Conservation (phyloP, 2,329 filamentous ascomycete species). For the Aspergillus brunneoviolaceus region DNA sequence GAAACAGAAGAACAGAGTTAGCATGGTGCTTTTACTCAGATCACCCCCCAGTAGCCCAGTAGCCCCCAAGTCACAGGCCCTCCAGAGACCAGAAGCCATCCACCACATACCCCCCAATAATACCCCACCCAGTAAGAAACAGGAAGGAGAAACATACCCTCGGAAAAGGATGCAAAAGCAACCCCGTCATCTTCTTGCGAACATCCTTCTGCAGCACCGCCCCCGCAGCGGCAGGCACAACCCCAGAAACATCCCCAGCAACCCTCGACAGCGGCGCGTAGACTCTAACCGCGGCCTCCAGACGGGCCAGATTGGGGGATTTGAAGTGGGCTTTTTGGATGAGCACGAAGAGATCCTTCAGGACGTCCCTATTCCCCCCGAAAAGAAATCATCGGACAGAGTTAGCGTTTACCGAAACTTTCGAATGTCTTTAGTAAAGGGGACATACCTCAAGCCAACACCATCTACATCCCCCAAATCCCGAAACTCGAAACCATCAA, state of each 20-base stretch:
- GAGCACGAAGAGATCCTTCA: constrained; percentile 63
- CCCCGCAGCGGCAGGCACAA: constrained; percentile 44
- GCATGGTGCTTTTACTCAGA: too few species aligned
- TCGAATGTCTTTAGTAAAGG: too few species aligned
- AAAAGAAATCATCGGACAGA: too few species aligned
- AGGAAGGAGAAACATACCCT: constrained; percentile 52
- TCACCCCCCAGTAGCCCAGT: too few species aligned
- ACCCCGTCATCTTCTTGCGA: constrained; percentile 66
- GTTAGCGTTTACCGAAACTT: too few species aligned
- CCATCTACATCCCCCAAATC: constrained; percentile 46
- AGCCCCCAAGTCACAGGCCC: too few species aligned
- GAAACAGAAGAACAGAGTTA: neutral
- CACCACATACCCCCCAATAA: neutral
- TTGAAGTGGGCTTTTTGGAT: constrained; percentile 81
- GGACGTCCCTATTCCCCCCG: constrained; percentile 33
- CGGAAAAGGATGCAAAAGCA: constrained; percentile 82
- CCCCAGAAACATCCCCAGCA: neutral
- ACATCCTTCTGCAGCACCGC: constrained; percentile 42
- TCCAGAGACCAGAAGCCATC: too few species aligned
- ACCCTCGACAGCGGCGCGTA: constrained; percentile 69
- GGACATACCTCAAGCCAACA: constrained; percentile 30
- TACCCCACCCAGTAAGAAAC: too few species aligned
- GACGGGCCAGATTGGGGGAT: constrained; percentile 75
- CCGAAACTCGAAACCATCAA: constrained; percentile 56
- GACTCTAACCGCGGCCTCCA: constrained; percentile 75